phyloP scores from a whole-genome alignment of 2,329 filamentous ascomycete genomes.

The Hymenoscyphus scutula region DNA sequence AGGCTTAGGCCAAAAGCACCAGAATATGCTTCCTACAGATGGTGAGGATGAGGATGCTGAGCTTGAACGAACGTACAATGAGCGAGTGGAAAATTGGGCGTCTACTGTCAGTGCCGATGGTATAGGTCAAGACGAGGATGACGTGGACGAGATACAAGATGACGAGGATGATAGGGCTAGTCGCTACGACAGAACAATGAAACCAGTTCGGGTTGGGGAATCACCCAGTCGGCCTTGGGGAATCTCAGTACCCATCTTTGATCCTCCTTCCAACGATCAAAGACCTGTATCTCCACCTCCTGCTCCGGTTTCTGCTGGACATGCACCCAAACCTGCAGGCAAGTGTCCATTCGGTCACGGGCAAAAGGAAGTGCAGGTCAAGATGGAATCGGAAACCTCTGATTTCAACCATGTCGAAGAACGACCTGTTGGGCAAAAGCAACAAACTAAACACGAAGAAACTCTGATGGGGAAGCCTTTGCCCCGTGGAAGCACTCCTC shows the following conservation, averaged over 20 bases:
- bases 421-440: conserved; percentile 37
- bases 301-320: conserved; percentile 42
- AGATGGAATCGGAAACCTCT: conserved; percentile 10
- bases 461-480: conserved; percentile 14
- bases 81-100: conserved; percentile 84
- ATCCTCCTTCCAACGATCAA: conserved; percentile 37
- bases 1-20: conserved; percentile 81
- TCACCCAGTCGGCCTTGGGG: conserved; percentile 93
- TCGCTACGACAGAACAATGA: conserved; percentile 80
- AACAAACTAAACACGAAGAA: conserved; percentile 16
- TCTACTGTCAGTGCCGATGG: conserved; percentile 65
- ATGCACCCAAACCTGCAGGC: conserved; percentile 37
- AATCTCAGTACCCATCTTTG: conserved; percentile 70
- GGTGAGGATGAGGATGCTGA: conserved; percentile 36
- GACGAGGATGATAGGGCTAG: conserved; percentile 58
- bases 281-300: conserved; percentile 56
- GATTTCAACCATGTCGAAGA: conserved; percentile 10
- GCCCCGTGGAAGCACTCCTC: conserved; percentile 4
- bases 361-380: conserved; percentile 14
- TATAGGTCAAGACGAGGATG: conserved; percentile 39
- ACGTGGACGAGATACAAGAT: conserved; percentile 41
- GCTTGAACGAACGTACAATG: conserved; percentile 55
- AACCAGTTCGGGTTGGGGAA: conserved; percentile 90
- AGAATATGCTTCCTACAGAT: conserved; percentile 73
- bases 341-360: conserved; percentile 56